Evolutionary conservation across 1,139 yeast species (phyloP), one percentile per base, ranked within the genome.

Genomic region (Meyerozyma athensensis): DNA sequence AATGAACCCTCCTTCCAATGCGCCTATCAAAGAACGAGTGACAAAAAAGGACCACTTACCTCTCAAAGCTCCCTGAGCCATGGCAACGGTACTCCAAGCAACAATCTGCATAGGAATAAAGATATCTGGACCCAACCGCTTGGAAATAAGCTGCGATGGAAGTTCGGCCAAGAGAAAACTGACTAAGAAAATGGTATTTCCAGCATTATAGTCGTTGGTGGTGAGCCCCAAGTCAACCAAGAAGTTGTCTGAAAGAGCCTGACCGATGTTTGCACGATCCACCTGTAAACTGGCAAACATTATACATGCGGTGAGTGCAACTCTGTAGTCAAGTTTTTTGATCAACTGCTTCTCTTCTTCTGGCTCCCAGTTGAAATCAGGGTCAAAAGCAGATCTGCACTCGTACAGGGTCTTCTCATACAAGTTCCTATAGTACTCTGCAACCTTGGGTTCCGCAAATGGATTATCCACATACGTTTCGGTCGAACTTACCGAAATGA

Each of bases 1-100:
- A 33, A 77, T 73, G 42, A 77, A 77, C 0, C 82, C 82, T 33
- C 81, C 81, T 49, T 77, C 77, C 19, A 72, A 54, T 4, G 67
- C 44, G 1, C 80, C 82, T 23, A 75, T 53, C 3, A 75, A 55
- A 0, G 68, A 73, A 40, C 82, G 56, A 3, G 73, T 61, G 7
- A 59, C 58, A 33, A 61, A 63, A 44, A 72, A 76, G 0, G 65
- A 52, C 5, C 53, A 44, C 34, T 54, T 63, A 14, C 54, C 57
- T 2, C 46, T 54, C 43, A 77, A 50, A 14, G 59, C 59, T 34
- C 68, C 70, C 48, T 77, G 81, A 9, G 59, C 48, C 28, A 72
- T 56, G 1, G 79, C 71, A 3, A 74, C 74, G n/a, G 69, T 39
- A 30, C 77, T 68, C 81, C 81, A 77, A 3, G 60, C 41, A 8